phyloP scores from a whole-genome alignment of 106 monocot species.

The Amphibolis antarctica region DNA sequence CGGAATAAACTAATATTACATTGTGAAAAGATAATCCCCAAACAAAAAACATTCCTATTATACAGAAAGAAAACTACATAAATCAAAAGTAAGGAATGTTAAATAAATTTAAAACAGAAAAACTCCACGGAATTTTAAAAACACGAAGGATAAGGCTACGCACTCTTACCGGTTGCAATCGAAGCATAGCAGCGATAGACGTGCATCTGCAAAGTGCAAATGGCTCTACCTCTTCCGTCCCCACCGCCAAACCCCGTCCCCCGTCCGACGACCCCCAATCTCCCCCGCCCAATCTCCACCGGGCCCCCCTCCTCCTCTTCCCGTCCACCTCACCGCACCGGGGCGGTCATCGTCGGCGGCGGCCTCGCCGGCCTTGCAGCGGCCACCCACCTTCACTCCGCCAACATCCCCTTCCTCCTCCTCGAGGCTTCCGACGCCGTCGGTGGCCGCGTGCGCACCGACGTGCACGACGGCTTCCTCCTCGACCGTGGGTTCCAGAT shows the following conservation, averaged over 20 bases:
- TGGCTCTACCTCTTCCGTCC: neutral
- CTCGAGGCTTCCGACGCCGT: constrained; percentile 68
- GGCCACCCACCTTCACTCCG: constrained; percentile 53
- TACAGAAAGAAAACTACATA: too few relatives aligned
- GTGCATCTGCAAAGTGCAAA: neutral
- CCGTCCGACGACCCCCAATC: neutral
- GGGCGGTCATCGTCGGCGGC: constrained; percentile 57
- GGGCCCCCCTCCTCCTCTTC: neutral
- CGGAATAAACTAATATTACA: too few relatives aligned
- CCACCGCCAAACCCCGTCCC: neutral
- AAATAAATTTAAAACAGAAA: too few relatives aligned
- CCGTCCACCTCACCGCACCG: constrained; percentile 1
- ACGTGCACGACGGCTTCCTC: constrained; percentile 66
- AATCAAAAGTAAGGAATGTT: too few relatives aligned
- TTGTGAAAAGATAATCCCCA: too few relatives aligned
- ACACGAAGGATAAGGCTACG: too few relatives aligned
- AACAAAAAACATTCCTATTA: too few relatives aligned
- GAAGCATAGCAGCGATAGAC: too few relatives aligned
- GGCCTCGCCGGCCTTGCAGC: constrained; percentile 86
- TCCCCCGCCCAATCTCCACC: neutral
- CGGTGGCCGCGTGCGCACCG: constrained; percentile 87
- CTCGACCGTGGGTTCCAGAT: constrained; percentile 98
- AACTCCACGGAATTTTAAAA: too few relatives aligned
- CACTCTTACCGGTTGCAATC: too few relatives aligned
- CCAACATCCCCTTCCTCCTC: constrained; percentile 61